Percentiles rank a stretch among this genome's conserved stretches.
Evolutionary conservation across 1,284 basidiomycete species (phyloP).

Genomic region (Sanguinoderma infundibulare): DNA sequence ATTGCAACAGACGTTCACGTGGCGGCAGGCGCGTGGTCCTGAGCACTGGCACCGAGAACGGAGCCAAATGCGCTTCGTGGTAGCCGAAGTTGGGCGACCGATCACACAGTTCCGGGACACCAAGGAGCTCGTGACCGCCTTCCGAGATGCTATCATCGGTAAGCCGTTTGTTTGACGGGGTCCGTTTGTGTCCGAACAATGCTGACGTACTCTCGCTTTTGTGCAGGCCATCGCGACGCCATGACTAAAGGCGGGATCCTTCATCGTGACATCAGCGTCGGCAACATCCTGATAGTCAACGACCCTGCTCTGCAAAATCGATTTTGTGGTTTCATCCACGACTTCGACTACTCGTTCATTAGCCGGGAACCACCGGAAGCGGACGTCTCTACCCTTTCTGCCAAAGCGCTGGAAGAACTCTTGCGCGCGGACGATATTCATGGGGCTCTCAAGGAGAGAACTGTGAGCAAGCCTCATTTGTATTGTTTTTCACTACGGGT

Average conservation of each 20-base stretch:
- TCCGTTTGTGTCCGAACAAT: too few relatives aligned
- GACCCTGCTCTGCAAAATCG: neutral
- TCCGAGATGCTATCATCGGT: conserved; percentile 23
- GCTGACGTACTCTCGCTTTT: neutral
- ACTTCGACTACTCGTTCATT: conserved; percentile 11
- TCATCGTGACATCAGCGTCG: conserved; percentile 11
- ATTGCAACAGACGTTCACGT: conserved; percentile 15
- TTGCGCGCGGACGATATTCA: neutral
- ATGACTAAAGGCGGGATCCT: neutral
- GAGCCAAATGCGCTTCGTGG: conserved; percentile 22
- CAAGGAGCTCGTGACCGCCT: conserved; percentile 7
- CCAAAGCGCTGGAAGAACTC: neutral
- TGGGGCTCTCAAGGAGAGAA: neutral
- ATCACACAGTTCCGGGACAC: conserved; percentile 15
- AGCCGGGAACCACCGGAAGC: neutral
- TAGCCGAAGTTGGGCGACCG: conserved; percentile 16
- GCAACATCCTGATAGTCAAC: conserved; percentile 8
- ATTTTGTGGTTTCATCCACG: conserved; percentile 11
- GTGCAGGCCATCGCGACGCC: neutral
- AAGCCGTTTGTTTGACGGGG: too few relatives aligned
- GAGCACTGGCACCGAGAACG: conserved; percentile 13
- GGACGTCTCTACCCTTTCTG: neutral
- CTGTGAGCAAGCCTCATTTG: too few relatives aligned
- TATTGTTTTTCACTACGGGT: too few relatives aligned
- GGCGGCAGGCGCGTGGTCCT: neutral